Percentiles rank a stretch among this genome's conserved stretches.
Evolutionary conservation across 2,329 filamentous ascomycete genomes (phyloP).

Genomic region (Colletotrichum sp.): DNA sequence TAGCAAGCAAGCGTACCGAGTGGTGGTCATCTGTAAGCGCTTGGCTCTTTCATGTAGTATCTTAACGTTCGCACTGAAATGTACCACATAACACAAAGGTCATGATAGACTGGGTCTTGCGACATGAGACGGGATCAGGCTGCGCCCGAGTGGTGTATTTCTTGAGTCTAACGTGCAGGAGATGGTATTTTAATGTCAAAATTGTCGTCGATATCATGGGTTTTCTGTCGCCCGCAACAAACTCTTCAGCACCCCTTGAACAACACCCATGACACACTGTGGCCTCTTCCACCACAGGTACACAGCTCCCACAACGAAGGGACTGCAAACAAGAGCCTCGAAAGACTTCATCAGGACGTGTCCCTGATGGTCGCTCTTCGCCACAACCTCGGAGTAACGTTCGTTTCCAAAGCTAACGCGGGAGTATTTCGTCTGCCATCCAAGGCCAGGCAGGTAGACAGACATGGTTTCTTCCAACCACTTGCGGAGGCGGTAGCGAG

Average conservation of each 20-base stretch:
- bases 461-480: constrained; percentile 84
- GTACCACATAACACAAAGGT: accelerated
- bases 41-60: background rate
- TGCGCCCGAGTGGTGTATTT: background rate
- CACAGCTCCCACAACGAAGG: constrained; percentile 10
- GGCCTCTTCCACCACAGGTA: constrained; percentile 23
- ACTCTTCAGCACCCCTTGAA: background rate
- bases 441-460: constrained; percentile 74
- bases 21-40: background rate
- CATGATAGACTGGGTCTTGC: background rate
- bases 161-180: background rate
- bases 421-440: constrained; percentile 92
- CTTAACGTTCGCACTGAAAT: background rate
- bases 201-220: background rate
- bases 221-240: background rate
- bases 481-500: constrained; percentile 81
- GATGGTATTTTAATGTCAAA: background rate
- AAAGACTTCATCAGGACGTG: constrained; percentile 51
- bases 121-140: background rate
- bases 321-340: constrained; percentile 16
- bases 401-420: constrained; percentile 94
- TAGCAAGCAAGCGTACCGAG: background rate
- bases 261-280: background rate
- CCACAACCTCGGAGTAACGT: constrained; percentile 82
- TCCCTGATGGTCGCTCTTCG: constrained; percentile 72